These are phyloP conservation scores for Fragaria ananassa DNA, from an alignment of 306 rosid species.

Conservation along the genomic window DNA sequence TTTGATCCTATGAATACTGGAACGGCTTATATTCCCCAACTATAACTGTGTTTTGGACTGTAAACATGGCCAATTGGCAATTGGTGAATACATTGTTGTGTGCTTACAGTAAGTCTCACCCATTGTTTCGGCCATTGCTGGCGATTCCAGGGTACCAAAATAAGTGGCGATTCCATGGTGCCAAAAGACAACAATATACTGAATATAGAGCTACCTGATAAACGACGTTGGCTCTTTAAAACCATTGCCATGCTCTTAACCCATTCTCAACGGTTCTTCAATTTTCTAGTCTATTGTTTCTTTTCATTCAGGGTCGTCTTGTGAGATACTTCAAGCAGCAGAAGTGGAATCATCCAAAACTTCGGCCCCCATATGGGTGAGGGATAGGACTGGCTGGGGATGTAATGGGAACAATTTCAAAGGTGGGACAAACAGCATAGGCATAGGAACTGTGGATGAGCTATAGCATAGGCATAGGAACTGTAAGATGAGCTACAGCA, in stretches of 20 bases:
- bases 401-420: too few relatives aligned
- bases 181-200: constrained; percentile 1
- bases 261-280: background rate
- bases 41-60: background rate
- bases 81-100: too few relatives aligned
- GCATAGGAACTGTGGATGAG: too few relatives aligned
- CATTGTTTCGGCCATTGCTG: background rate
- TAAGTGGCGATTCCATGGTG: background rate
- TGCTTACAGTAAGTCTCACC: background rate
- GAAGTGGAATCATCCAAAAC: too few relatives aligned
- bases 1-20: background rate
- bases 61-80: background rate
- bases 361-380: too few relatives aligned
- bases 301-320: background rate
- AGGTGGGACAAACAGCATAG: too few relatives aligned
- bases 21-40: background rate
- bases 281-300: background rate
- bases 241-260: background rate
- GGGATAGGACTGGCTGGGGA: too few relatives aligned
- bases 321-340: too few relatives aligned
- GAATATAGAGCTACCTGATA: background rate
- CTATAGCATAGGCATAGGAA: too few relatives aligned
- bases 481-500: too few relatives aligned
- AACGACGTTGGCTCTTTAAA: background rate
- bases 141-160: background rate